Evolutionary conservation across 352 stramenopile genomes (phyloP), one percentile per base, ranked within the genome.

Genomic region (Phytophthora citrophthora): DNA sequence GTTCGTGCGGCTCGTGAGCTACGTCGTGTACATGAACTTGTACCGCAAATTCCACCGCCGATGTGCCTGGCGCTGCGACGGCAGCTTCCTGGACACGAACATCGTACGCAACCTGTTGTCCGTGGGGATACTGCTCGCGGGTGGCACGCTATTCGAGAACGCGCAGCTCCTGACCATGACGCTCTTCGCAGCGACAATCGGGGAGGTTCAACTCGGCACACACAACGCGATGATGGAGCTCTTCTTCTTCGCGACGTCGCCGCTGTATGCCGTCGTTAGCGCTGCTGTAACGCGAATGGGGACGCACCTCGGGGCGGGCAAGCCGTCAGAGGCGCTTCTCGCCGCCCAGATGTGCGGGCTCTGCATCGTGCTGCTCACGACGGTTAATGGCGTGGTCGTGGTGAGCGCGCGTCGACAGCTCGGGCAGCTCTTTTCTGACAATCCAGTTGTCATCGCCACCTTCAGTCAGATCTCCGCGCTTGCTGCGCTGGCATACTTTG

Each of bases 201-300:
- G 83, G 24, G 76, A 94, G 54, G 58, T 89, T 4, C 83, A 94
- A 54, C 68, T 96, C 11, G 84, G 79, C 18, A 77, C 88, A 13
- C 84, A 96, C 64, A 93, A 88, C 60, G 78, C 85, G 13, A 95
- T 94, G 86, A 89, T 95, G 73, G 87, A 94, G 66, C 64, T 94
- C 26, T 91, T 95, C 66, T 89, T 89, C 66, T 89, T 96, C 61
- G 74, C 86, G 34, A 91, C 83, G 36, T 84, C 73, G 23, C 83
- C 80, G 7, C 85, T 94, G 32, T 96, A 89, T 62, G 83, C 87
- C 6, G 61, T 94, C 1, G 79, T 88, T 12, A 80, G 74, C 41
- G 80, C 68, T 13, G 76, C 83, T 2, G 83, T 93, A 18, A 88
- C 77, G 29, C 86, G 81, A 29, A 88, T 90, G 41, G 84, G 76